Conservation (phyloP, 257 asterid species). For the Solanum paucissectum region DNA sequence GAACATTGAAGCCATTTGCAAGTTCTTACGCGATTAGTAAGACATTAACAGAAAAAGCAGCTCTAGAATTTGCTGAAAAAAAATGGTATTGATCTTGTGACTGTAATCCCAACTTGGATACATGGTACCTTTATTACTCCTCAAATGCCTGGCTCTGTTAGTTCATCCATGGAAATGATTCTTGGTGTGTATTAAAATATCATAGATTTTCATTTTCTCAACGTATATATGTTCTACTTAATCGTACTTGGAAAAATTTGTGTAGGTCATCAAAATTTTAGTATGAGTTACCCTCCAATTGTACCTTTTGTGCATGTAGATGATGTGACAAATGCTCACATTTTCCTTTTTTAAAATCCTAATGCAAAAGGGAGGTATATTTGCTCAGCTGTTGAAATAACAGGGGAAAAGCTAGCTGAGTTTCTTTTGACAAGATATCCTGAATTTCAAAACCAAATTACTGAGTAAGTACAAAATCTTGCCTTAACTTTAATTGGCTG, state of each 20-base stretch:
- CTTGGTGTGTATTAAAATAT: not conserved
- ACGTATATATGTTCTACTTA: not conserved
- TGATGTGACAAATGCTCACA: constrained; percentile 32
- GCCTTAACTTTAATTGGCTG: not conserved
- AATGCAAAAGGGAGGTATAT: constrained; percentile 38
- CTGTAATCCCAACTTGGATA: constrained; percentile 34
- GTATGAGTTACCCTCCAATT: not conserved
- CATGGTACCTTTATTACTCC: constrained; percentile 57
- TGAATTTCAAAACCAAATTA: constrained; percentile 1
- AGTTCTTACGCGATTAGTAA: constrained; percentile 39
- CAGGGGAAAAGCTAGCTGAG: constrained; percentile 13
- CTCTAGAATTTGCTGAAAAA: constrained; percentile 30
- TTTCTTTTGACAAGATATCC: constrained; percentile 18
- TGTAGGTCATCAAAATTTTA: not conserved
- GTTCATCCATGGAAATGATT: not conserved
- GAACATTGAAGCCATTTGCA: not conserved
- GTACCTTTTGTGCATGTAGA: constrained; percentile 23
- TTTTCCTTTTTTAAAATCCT: constrained; percentile 21
- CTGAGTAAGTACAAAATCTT: constrained; percentile 8
- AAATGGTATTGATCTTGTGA: constrained; percentile 42
- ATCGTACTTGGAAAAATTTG: not conserved
- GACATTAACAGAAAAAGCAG: constrained; percentile 33
- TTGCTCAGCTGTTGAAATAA: constrained; percentile 24
- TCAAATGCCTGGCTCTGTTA: constrained; percentile 9
- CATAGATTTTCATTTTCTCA: not conserved